phyloP scores from a whole-genome alignment of 2,329 filamentous ascomycete species.

The Aureobasidium sp. region DNA sequence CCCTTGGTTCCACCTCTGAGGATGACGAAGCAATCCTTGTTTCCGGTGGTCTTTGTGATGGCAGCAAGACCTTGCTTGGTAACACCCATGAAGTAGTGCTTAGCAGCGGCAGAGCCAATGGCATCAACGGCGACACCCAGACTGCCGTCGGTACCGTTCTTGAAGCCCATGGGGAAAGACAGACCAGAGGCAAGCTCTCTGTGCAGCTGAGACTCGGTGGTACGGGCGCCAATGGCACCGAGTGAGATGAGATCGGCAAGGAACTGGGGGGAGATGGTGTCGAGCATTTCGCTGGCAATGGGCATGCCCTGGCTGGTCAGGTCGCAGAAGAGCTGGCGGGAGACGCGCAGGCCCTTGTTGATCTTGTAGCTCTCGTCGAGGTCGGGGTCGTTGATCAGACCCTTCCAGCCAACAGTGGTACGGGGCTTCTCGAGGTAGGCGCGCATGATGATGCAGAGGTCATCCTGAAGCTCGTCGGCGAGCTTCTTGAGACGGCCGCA shows the following conservation, averaged over 20 bases:
- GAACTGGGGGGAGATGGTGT: conserved; percentile 98
- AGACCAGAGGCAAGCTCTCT: conserved; percentile 90
- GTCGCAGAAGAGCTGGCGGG: conserved; percentile 88
- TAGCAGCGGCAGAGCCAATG: conserved; percentile 70
- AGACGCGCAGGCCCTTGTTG: conserved; percentile 92
- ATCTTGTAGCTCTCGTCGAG: conserved; percentile 97
- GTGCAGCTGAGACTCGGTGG: conserved; percentile 93
- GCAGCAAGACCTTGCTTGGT: conserved; percentile 95
- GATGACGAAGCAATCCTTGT: conserved; percentile 96
- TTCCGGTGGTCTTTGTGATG: conserved; percentile 86
- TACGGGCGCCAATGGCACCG: conserved; percentile 89
- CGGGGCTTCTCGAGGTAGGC: conserved; percentile 98
- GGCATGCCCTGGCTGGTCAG: conserved; percentile 82
- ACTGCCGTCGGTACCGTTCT: conserved; percentile 95
- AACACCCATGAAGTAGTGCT: conserved; percentile 96
- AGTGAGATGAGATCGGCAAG: conserved; percentile 92
- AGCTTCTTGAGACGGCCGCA: conserved; percentile 67
- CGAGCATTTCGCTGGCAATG: conserved; percentile 95
- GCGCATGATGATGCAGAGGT: conserved; percentile 92
- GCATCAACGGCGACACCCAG: conserved; percentile 89
- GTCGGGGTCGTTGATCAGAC: conserved; percentile 96
- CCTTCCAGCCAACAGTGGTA: conserved; percentile 98
- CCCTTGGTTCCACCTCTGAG: conserved; percentile 84
- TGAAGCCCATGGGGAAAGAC: conserved; percentile 97
- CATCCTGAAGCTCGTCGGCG: conserved; percentile 68